Base-by-base conservation (phyloP, 202 grass and related monocot species). In the Thinopyrum obtusiflorum region DNA sequence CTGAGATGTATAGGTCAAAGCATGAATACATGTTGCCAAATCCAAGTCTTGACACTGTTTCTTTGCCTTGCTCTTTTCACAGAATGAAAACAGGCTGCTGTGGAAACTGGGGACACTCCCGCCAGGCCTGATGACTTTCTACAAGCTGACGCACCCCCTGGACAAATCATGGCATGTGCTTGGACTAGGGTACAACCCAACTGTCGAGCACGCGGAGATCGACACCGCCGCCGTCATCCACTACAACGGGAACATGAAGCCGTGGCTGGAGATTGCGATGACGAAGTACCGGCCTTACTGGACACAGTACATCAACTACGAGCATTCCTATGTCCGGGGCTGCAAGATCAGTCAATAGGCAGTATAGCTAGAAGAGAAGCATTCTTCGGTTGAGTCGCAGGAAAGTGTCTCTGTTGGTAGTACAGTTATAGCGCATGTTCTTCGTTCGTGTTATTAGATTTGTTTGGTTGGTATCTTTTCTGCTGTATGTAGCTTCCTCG, bases 201-300 rank as follows among this genome's bases (percentile, higher is more conserved):
- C 81, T 4, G 76, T 87, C 13, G 87, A 87, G 47, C 81, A 47
- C n/a, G 78, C 84, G 37, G 90, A 92, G 69, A 92, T 89, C 59
- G 84, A 92, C 61, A 89, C 84, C 72, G 84, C 87, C 1, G 87
- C 84, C 0, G 84, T 89, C 76, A 89, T 92, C 80, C 90, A 92
- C 84, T 92, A 89, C 77, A 92, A 92, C 14, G 86, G 87, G 7
- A 92, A 92, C 75, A 92, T 92, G 90, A 92, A 92, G 36, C 84
- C 84, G 13, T 92, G 90, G 84, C 78, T 89, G 17, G 84, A 92
- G 77, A 81, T 92, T 17, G 87, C 87, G 20, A 92, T 92, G 90
- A 92, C 81, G 14, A 89, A 89, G 81, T 89, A 89, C 60, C 40
- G 87, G 60, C 66, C 90, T 51, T 92, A 89, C 84, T 92, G 90